phyloP scores from a whole-genome alignment of 495 filamentous ascomycete genomes.

The Xylaria scruposa region DNA sequence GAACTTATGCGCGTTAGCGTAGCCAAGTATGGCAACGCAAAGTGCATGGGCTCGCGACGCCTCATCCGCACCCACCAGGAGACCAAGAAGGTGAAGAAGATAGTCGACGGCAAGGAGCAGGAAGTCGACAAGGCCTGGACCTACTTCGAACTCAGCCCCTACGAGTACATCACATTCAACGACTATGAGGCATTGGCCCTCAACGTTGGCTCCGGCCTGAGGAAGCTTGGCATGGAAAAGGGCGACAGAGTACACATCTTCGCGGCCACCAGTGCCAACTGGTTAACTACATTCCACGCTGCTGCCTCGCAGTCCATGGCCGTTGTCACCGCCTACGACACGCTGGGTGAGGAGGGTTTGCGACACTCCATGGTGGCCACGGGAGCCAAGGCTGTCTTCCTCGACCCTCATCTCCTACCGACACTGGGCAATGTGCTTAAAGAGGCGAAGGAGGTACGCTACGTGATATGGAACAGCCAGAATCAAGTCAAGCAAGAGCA shows the following conservation, averaged over 20 bases:
- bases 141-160: slow-evolving; percentile 90
- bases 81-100: slow-evolving; percentile 96
- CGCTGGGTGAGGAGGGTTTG: slow-evolving; percentile 90
- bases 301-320: slow-evolving; percentile 90
- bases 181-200: slow-evolving; percentile 83
- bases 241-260: slow-evolving; percentile 84
- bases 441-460: slow-evolving; percentile 76
- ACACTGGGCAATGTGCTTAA: slow-evolving; percentile 83
- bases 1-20: slow-evolving; percentile 84
- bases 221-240: slow-evolving; percentile 78
- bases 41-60: slow-evolving; percentile 80
- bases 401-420: slow-evolving; percentile 82
- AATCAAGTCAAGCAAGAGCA: slow-evolving; percentile 76
- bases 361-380: slow-evolving; percentile 92
- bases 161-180: slow-evolving; percentile 84
- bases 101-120: slow-evolving; percentile 85
- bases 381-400: slow-evolving; percentile 84
- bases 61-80: slow-evolving; percentile 87
- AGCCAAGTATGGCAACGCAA: slow-evolving; percentile 85
- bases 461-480: slow-evolving; percentile 89
- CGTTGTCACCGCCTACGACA: slow-evolving; percentile 98
- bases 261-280: slow-evolving; percentile 84
- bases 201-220: slow-evolving; percentile 76
- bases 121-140: slow-evolving; percentile 96
- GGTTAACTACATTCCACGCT: slow-evolving; percentile 75